Evolutionary conservation across 2,329 filamentous ascomycete species (phyloP).

Genomic region (Ceratocystis ficicola): DNA sequence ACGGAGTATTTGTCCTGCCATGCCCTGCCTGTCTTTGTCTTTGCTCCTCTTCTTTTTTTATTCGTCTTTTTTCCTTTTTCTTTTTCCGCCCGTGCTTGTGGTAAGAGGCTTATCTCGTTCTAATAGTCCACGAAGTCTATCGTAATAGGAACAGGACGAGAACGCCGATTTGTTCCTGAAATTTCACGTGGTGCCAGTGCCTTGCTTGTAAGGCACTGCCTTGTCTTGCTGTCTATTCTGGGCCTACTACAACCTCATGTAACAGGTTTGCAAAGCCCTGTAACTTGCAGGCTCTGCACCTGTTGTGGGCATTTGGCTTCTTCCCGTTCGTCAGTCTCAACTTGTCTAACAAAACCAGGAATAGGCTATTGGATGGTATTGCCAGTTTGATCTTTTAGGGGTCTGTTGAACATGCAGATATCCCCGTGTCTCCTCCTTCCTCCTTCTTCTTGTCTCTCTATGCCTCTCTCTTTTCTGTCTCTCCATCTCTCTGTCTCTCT

Average conservation of each 20-base stretch:
- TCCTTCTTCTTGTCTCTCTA: too few relatives aligned
- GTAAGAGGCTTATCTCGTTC: not conserved
- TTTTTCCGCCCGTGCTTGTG: not conserved
- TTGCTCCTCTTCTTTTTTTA: not conserved
- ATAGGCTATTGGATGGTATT: not conserved
- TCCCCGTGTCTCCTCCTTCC: too few relatives aligned
- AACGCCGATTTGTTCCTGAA: not conserved
- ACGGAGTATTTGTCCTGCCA: not conserved
- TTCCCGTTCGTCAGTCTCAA: not conserved
- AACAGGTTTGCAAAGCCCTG: not conserved
- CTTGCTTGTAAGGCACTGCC: not conserved
- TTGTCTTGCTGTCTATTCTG: too few relatives aligned
- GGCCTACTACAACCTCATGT: not conserved
- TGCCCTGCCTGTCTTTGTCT: not conserved
- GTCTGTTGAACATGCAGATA: too few relatives aligned
- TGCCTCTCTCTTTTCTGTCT: not conserved
- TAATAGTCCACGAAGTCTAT: not conserved
- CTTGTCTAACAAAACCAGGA: not conserved
- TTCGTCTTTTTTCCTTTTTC: not conserved
- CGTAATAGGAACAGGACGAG: not conserved
- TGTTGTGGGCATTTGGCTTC: too few relatives aligned
- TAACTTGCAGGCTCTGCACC: not conserved
- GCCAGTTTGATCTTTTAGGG: not conserved
- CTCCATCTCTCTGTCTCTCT: not conserved
- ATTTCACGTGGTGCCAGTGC: slow-evolving; percentile 1